Base-by-base conservation (phyloP, 306 rosid genomes). In the Begonia loranthoides region DNA sequence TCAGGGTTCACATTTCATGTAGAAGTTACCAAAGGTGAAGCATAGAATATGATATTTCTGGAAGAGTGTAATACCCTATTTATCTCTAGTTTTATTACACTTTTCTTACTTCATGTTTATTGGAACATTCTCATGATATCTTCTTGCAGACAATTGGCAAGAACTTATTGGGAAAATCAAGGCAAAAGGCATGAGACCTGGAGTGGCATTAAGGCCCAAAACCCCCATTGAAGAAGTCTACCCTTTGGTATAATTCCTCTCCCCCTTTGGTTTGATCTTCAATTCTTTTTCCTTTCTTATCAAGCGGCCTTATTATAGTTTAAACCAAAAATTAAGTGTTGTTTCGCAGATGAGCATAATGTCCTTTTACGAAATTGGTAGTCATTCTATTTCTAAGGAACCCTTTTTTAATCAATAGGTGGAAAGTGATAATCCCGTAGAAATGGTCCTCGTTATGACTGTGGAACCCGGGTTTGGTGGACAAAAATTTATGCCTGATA, bases 391-490 rank as follows among this genome's bases (percentile, higher is more conserved):
- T 55, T 38, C 51, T 47, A 28, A 28, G 5, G 36, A 28, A 28
- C 9, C 9, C 52, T 54, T 45, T 64, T 62, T 40, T 28, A 52
- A 46, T 66, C 44, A 48, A 58, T 77, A 92, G 99, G 66, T 92
- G 68, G 96, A 92, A 63, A 77, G 79, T 50, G 94, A 92, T 73
- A 57, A 61, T 69, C 89, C 81, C 48, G 99, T 86, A 60, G 94
- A 79, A 68, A 67, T 92, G 96, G 96, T 92, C 79, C 99, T 92
- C 60, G 99, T 92, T 56, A 92, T 92, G 99, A 92, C 96, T 17
- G 99, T 92, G 8, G 99, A 78, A 68, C 99, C 99, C 64, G 99
- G 99, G 60, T 92, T 92, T 67, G 99, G 96, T 24, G 99, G 99
- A 60, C 99, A 92, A 57, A 86, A 92, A 55, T 92, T 86, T 77